Evolutionary conservation across 164 flowering plant genomes (phyloP).

Genomic region (Kingdonia uniflora): DNA sequence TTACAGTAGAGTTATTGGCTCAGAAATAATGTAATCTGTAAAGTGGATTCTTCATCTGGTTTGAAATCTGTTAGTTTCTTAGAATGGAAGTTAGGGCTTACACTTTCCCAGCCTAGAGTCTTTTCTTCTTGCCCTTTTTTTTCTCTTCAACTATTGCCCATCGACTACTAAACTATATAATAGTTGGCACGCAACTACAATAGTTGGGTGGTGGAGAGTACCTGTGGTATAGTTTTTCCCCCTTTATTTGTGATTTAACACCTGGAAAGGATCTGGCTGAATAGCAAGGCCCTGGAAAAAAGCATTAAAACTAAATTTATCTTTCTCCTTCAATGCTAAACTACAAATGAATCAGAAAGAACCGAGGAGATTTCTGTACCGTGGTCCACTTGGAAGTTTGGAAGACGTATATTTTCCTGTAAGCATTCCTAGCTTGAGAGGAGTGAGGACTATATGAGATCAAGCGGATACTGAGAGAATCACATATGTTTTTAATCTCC

Average conservation of each 20-base stretch:
- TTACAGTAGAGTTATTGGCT: no score
- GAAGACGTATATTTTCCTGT: constrained; percentile 77
- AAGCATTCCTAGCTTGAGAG: constrained; percentile 95
- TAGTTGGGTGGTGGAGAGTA: constrained; percentile 34
- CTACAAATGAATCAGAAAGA: neutral
- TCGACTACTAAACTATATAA: no score
- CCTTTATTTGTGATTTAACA: constrained; percentile 49
- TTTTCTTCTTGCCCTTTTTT: no score
- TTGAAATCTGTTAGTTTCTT: constrained; percentile 86
- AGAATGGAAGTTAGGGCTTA: no score
- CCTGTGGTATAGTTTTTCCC: constrained; percentile 72
- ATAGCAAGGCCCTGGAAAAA: constrained; percentile 48
- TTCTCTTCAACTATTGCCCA: no score
- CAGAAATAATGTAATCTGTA: no score
- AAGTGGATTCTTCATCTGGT: no score
- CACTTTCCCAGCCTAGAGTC: no score
- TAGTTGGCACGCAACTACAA: no score
- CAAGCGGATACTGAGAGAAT: constrained; percentile 65
- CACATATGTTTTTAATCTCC: constrained; percentile 67
- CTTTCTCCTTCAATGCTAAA: neutral
- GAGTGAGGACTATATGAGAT: constrained; percentile 95
- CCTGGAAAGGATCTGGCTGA: constrained; percentile 82
- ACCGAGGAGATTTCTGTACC: constrained; percentile 24
- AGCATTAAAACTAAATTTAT: neutral
- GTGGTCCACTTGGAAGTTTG: constrained; percentile 74